Percentiles rank a stretch among this genome's conserved stretches.
Conservation (phyloP, 2,329 filamentous ascomycete species). For the Aspergillus quadrilineatus region DNA sequence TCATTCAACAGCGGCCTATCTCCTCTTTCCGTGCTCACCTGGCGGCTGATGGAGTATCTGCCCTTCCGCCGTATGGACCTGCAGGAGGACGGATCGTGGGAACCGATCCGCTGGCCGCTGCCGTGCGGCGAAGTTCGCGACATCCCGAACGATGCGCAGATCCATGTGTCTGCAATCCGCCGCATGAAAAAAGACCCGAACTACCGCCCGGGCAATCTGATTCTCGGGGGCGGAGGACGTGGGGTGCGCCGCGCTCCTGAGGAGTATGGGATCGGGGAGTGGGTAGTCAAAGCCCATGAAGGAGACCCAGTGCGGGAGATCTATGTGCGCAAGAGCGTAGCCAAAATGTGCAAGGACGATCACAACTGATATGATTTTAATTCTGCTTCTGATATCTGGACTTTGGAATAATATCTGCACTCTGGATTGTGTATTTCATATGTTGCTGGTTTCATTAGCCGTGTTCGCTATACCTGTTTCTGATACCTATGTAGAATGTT, state of each 20-base stretch:
- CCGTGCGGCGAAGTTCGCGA: slow-evolving; percentile 76
- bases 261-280: slow-evolving; percentile 67
- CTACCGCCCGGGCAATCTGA: slow-evolving; percentile 77
- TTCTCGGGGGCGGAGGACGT: slow-evolving; percentile 74
- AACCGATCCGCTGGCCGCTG: slow-evolving; percentile 75
- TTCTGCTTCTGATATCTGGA: background rate
- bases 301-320: slow-evolving; percentile 70
- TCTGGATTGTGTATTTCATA: too few species aligned
- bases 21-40: slow-evolving; percentile 58
- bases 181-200: slow-evolving; percentile 63
- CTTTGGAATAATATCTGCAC: background rate
- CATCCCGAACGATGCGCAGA: slow-evolving; percentile 66
- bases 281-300: slow-evolving; percentile 63
- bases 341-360: slow-evolving; percentile 31
- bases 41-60: slow-evolving; percentile 79
- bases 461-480: background rate
- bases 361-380: background rate
- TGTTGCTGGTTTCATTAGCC: too few species aligned
- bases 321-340: slow-evolving; percentile 52
- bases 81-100: slow-evolving; percentile 70
- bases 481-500: background rate
- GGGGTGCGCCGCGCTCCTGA: slow-evolving; percentile 63
- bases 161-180: slow-evolving; percentile 73
- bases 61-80: slow-evolving; percentile 81
- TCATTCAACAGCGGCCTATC: slow-evolving; percentile 62